Evolutionary conservation across 371 early-diverging fungal genomes (phyloP).

Genomic region (Conidiobolus coronatus): DNA sequence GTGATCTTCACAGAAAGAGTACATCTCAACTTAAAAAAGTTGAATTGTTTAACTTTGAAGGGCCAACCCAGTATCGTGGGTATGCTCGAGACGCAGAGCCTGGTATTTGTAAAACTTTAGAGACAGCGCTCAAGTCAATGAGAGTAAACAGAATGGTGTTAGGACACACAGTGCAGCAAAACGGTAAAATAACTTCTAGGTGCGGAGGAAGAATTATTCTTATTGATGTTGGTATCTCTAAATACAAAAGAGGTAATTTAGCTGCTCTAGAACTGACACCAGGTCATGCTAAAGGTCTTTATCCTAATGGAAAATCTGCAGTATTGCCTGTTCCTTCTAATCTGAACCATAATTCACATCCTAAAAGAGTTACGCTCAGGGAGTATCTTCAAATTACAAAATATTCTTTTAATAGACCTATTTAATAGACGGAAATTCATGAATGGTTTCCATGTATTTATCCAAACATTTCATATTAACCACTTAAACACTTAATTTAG

Average conservation of each 20-base stretch:
- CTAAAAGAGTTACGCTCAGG: too few species aligned
- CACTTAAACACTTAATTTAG: too few species aligned
- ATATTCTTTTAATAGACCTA: too few species aligned
- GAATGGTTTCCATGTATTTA: too few species aligned
- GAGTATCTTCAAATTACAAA: too few species aligned
- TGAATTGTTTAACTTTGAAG: constrained; percentile 13
- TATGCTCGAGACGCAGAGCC: constrained; percentile 27
- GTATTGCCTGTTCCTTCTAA: not conserved
- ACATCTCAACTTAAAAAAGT: constrained; percentile 1
- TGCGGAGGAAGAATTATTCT: constrained; percentile 29
- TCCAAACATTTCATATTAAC: too few species aligned
- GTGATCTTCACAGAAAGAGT: constrained; percentile 10
- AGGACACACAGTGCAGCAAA: constrained; percentile 25
- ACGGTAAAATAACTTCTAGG: constrained; percentile 15
- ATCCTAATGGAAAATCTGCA: not conserved
- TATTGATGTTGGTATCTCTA: constrained; percentile 49
- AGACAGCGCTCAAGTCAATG: constrained; percentile 19
- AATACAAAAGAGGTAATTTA: constrained; percentile 5
- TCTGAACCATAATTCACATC: too few species aligned
- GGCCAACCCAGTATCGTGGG: constrained; percentile 33
- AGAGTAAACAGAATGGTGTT: constrained; percentile 35
- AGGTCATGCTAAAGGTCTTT: not conserved
- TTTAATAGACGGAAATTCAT: too few species aligned
- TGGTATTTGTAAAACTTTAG: constrained; percentile 17
- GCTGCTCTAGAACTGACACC: not conserved